These are phyloP conservation scores for Lasiosphaeria ovina DNA, from an alignment of 495 filamentous ascomycete species.

Conservation along the genomic window DNA sequence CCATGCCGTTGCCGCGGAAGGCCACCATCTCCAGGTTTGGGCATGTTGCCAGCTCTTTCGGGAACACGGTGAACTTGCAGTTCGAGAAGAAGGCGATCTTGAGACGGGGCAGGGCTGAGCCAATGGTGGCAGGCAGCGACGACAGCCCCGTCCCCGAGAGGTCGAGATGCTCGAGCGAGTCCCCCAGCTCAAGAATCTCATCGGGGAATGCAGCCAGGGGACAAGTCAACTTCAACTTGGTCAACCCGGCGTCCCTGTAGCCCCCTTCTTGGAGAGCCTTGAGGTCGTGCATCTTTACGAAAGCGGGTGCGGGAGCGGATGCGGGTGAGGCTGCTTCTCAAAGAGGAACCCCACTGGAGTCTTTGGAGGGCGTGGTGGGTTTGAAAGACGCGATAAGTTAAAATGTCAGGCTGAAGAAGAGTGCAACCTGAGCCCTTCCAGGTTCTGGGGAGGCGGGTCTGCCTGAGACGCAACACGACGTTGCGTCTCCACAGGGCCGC, in stretches of 20 bases:
- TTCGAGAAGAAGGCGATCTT: constrained; percentile 44
- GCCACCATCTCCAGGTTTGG: constrained; percentile 45
- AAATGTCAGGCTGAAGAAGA: too few relatives aligned
- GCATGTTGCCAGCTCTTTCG: constrained; percentile 38
- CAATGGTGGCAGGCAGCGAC: constrained; percentile 37
- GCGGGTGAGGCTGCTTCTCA: neutral
- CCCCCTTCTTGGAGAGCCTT: constrained; percentile 26
- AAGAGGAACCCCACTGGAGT: neutral
- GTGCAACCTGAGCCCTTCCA: too few relatives aligned
- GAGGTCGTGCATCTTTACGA: constrained; percentile 28
- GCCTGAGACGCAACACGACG: too few relatives aligned
- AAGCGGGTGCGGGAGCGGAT: neutral
- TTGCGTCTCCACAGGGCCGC: too few relatives aligned
- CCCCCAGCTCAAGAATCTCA: constrained; percentile 39
- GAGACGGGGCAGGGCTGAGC: constrained; percentile 37
- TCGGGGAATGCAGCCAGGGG: constrained; percentile 37
- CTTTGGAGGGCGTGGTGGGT: too few relatives aligned
- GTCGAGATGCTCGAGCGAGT: constrained; percentile 43
- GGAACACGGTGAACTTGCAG: constrained; percentile 45
- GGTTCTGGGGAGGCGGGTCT: too few relatives aligned
- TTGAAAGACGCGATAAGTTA: too few relatives aligned
- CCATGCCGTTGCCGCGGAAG: constrained; percentile 46
- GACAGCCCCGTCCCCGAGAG: constrained; percentile 45
- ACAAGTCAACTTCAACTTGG: constrained; percentile 37
- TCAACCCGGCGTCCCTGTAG: constrained; percentile 27